Evolutionary conservation across 2,329 filamentous ascomycete species (phyloP).

Genomic region (Coleophoma eucalyptorum): DNA sequence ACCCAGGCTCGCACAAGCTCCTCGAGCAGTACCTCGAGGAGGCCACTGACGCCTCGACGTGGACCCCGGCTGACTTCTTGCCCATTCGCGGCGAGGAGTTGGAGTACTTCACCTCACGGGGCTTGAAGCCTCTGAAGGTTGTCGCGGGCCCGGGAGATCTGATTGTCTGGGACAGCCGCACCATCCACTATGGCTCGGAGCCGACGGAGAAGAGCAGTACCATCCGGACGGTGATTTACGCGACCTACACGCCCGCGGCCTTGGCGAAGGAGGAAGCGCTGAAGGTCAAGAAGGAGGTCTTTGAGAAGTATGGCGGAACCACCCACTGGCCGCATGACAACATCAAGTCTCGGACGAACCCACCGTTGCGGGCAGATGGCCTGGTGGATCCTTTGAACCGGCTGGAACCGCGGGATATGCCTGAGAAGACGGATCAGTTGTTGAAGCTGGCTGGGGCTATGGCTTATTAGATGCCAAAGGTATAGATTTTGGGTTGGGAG

Average conservation of each 20-base stretch:
- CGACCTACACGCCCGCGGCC: slow-evolving; percentile 29
- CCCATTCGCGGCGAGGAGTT: slow-evolving; percentile 26
- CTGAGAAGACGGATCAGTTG: slow-evolving; percentile 20
- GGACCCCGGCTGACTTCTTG: slow-evolving; percentile 24
- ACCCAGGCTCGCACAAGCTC: slow-evolving; percentile 25
- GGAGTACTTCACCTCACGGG: slow-evolving; percentile 27
- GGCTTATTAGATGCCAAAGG: slow-evolving; percentile 11
- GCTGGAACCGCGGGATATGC: slow-evolving; percentile 19
- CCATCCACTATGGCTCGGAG: slow-evolving; percentile 31
- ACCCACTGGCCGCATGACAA: slow-evolving; percentile 31
- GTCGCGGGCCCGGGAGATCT: slow-evolving; percentile 31
- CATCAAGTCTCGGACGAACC: slow-evolving; percentile 8
- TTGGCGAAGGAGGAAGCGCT: slow-evolving; percentile 25
- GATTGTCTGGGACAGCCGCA: slow-evolving; percentile 34
- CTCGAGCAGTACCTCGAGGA: slow-evolving; percentile 29
- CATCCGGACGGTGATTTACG: slow-evolving; percentile 26
- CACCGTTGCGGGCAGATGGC: slow-evolving; percentile 16
- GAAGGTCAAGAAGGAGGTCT: slow-evolving; percentile 19
- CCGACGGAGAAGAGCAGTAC: slow-evolving; percentile 19
- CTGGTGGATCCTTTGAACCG: slow-evolving; percentile 17
- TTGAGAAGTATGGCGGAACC: slow-evolving; percentile 20
- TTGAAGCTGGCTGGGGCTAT: slow-evolving; percentile 25
- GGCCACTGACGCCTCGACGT: slow-evolving; percentile 28
- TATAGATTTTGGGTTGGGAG: too few relatives aligned
- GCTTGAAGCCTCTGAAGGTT: slow-evolving; percentile 28